These are phyloP conservation scores for Coemansia guatemalensis DNA, from an alignment of 192 early-diverging fungal species.

Conservation along the genomic window DNA sequence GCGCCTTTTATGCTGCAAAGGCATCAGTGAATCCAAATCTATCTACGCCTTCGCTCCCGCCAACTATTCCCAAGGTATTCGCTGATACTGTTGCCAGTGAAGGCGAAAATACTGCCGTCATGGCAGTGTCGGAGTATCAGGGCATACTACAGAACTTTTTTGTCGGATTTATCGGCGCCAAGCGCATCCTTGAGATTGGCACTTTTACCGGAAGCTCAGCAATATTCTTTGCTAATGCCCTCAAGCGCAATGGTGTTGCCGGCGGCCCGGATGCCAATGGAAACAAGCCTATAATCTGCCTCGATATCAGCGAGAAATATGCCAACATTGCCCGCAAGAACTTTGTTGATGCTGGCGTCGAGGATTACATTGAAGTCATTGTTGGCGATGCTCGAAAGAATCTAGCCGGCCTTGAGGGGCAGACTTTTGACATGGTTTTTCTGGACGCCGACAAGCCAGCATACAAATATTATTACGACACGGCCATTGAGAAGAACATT, in stretches of 20 bases:
- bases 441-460: slow-evolving; percentile 72
- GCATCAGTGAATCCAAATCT: slow-evolving; percentile 34
- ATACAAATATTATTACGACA: slow-evolving; percentile 65
- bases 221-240: slow-evolving; percentile 67
- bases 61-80: slow-evolving; percentile 17
- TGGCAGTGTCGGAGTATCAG: slow-evolving; percentile 55
- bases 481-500: slow-evolving; percentile 60
- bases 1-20: slow-evolving; percentile 25
- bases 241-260: slow-evolving; percentile 47
- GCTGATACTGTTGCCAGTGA: slow-evolving; percentile 9
- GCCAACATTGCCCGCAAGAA: slow-evolving; percentile 50
- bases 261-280: slow-evolving; percentile 11
- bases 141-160: slow-evolving; percentile 56
- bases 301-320: slow-evolving; percentile 58
- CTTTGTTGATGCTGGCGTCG: slow-evolving; percentile 28
- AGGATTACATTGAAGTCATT: slow-evolving; percentile 50
- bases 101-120: slow-evolving; percentile 15
- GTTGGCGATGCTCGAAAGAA: slow-evolving; percentile 31
- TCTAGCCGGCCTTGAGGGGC: slow-evolving; percentile 40
- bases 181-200: slow-evolving; percentile 65
- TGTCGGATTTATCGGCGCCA: slow-evolving; percentile 53
- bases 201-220: slow-evolving; percentile 66
- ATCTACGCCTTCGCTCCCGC: slow-evolving; percentile 19
- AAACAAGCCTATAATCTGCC: slow-evolving; percentile 43
- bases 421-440: slow-evolving; percentile 63